Percentiles rank a stretch among this genome's conserved stretches.
These are phyloP conservation scores for Colletotrichum tofieldiae DNA, from an alignment of 2,329 filamentous ascomycete genomes.

Conservation along the genomic window DNA sequence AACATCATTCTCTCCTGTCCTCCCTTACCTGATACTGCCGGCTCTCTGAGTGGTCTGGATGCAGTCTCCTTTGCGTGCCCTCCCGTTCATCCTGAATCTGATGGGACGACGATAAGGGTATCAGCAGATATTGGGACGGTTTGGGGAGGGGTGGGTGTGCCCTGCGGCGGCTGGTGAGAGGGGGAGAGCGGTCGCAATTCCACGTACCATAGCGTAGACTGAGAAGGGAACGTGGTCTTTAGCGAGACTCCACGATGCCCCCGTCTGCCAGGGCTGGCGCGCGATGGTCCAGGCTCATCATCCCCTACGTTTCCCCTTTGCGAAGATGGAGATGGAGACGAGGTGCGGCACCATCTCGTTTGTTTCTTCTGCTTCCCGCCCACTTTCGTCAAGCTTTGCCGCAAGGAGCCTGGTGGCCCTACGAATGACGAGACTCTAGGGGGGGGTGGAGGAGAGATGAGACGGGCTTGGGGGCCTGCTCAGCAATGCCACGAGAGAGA, in stretches of 20 bases:
- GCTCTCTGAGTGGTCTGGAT: conserved; percentile 4
- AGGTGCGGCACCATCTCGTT: background rate
- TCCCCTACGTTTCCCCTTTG: background rate
- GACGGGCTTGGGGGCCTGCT: background rate
- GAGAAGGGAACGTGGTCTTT: conserved; percentile 1
- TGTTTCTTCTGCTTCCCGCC: background rate
- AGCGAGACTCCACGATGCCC: background rate
- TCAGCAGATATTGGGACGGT: background rate
- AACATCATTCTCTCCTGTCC: background rate
- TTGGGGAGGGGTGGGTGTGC: background rate
- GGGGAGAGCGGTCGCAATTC: conserved; percentile 2
- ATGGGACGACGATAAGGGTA: background rate
- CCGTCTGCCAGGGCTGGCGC: background rate
- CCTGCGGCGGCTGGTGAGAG: background rate
- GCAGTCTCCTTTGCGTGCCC: conserved; percentile 4
- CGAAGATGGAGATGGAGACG: background rate
- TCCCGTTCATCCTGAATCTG: background rate
- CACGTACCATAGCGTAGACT: conserved; percentile 9
- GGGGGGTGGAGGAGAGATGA: background rate
- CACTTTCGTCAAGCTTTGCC: background rate
- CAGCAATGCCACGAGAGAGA: background rate
- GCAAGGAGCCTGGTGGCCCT: background rate
- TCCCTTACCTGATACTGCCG: conserved; percentile 28
- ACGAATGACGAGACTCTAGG: background rate
- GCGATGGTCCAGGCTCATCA: background rate